These are phyloP conservation scores for Aegilops umbellulata DNA, from an alignment of 176 grass and related monocot species.

Conservation along the genomic window DNA sequence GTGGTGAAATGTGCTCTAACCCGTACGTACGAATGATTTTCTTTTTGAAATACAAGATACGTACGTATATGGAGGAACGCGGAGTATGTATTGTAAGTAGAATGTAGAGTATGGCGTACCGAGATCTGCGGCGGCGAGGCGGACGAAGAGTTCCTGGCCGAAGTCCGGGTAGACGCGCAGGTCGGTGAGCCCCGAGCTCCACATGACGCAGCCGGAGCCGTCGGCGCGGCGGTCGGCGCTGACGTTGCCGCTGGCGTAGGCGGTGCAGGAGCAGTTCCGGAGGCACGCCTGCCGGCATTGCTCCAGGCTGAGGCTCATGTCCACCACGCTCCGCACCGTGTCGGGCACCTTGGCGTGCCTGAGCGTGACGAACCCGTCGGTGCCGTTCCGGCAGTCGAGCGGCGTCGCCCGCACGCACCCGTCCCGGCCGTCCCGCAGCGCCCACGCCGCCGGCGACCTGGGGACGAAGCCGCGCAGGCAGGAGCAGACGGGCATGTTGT, in stretches of 20 bases:
- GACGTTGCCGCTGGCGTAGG: constrained; percentile 51
- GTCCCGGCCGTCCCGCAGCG: constrained; percentile 38
- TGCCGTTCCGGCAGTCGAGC: constrained; percentile 35
- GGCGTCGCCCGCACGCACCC: constrained; percentile 46
- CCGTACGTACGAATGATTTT: no score
- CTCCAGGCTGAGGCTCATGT: constrained; percentile 30
- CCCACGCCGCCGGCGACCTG: constrained; percentile 26
- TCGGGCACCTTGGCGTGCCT: constrained; percentile 61
- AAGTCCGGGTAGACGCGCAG: constrained; percentile 46
- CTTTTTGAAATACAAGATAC: not conserved
- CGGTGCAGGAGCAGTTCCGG: constrained; percentile 58
- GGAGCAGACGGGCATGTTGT: constrained; percentile 36
- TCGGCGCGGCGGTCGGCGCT: constrained; percentile 19
- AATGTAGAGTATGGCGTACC: constrained; percentile 17
- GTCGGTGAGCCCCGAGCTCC: constrained; percentile 48
- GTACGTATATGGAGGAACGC: not conserved
- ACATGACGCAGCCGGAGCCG: constrained; percentile 48
- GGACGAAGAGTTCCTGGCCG: constrained; percentile 63
- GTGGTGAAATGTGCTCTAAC: no score
- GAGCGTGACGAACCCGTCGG: constrained; percentile 48
- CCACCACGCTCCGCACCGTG: constrained; percentile 36
- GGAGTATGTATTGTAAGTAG: not conserved
- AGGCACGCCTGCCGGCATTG: constrained; percentile 46
- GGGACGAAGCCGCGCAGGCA: constrained; percentile 52
- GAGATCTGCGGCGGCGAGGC: constrained; percentile 41